These are phyloP conservation scores for Lecanicillium sp. DNA, from an alignment of 2,329 filamentous ascomycete species.

Conservation along the genomic window DNA sequence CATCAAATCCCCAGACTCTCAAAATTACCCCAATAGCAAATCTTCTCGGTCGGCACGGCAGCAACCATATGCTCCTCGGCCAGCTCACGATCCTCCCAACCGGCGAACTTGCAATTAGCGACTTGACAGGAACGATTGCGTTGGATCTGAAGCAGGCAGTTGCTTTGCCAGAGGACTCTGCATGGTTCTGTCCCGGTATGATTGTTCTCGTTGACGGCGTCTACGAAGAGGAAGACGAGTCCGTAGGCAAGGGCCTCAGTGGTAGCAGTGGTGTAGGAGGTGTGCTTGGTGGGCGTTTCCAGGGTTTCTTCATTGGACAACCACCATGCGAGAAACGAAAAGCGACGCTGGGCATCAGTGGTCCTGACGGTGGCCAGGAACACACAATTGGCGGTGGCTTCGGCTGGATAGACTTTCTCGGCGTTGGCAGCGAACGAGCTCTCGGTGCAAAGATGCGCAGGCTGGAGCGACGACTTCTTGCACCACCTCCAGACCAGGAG, in stretches of 20 bases:
- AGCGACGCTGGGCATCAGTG: constrained; percentile 65
- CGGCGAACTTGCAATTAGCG: constrained; percentile 73
- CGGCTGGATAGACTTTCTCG: constrained; percentile 95
- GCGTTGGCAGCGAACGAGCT: constrained; percentile 81
- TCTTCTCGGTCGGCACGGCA: constrained; percentile 70
- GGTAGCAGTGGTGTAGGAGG: constrained; percentile 78
- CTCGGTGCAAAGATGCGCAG: constrained; percentile 75
- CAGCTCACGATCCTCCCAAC: constrained; percentile 74
- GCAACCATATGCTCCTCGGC: constrained; percentile 77
- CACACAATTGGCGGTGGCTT: constrained; percentile 71
- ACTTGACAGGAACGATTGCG: constrained; percentile 79
- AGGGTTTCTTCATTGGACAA: constrained; percentile 83
- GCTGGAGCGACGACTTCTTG: constrained; percentile 62
- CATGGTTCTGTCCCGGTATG: constrained; percentile 94
- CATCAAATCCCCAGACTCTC: constrained; percentile 61
- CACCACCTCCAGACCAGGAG: constrained; percentile 23
- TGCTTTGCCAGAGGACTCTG: constrained; percentile 74
- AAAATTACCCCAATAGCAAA: constrained; percentile 82
- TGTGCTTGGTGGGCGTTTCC: constrained; percentile 83
- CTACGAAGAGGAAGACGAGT: constrained; percentile 88
- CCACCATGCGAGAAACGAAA: constrained; percentile 83
- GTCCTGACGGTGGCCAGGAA: constrained; percentile 46
- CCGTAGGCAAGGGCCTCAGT: constrained; percentile 59
- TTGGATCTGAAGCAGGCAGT: constrained; percentile 76
- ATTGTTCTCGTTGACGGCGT: constrained; percentile 88